Conservation (phyloP, 164 flowering plant species). For the Tinospora cordifolia region DNA sequence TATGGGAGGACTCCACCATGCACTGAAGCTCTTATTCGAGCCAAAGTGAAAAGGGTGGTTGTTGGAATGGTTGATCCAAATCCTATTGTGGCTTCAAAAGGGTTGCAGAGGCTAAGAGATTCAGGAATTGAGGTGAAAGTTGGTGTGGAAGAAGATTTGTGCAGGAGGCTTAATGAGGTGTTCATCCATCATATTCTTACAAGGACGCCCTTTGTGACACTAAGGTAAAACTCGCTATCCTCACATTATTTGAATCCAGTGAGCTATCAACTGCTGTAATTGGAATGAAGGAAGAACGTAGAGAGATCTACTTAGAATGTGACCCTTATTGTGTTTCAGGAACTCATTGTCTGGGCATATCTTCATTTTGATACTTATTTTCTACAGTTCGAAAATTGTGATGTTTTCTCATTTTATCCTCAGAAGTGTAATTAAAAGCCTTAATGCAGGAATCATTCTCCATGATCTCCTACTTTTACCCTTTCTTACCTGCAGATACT, state of each 20-base stretch:
- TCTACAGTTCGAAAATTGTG: not conserved
- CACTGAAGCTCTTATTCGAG: slow-evolving; percentile 78
- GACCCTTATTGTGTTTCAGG: too few species aligned
- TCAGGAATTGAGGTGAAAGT: slow-evolving; percentile 74
- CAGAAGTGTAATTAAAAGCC: not conserved
- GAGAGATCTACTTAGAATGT: too few species aligned
- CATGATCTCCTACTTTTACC: not conserved
- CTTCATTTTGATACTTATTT: not conserved
- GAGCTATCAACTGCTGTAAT: not conserved
- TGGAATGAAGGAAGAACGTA: not conserved
- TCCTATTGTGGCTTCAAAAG: slow-evolving; percentile 84
- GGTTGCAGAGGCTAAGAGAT: slow-evolving; percentile 51
- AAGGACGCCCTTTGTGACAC: slow-evolving; percentile 67
- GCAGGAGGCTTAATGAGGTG: slow-evolving; percentile 74
- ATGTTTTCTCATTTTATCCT: not conserved
- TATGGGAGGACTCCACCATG: slow-evolving; percentile 96
- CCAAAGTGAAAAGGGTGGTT: slow-evolving; percentile 82
- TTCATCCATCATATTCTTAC: slow-evolving; percentile 74
- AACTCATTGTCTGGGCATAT: too few species aligned
- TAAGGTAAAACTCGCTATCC: slow-evolving; percentile 39
- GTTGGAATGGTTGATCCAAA: slow-evolving; percentile 98
- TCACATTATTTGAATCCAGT: not conserved
- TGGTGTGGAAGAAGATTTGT: slow-evolving; percentile 79
- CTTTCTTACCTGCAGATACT: slow-evolving; percentile 41
- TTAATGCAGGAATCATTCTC: not conserved